These are phyloP conservation scores for Colletotrichum acutatum DNA, from an alignment of 2,329 filamentous ascomycete species.

Conservation along the genomic window DNA sequence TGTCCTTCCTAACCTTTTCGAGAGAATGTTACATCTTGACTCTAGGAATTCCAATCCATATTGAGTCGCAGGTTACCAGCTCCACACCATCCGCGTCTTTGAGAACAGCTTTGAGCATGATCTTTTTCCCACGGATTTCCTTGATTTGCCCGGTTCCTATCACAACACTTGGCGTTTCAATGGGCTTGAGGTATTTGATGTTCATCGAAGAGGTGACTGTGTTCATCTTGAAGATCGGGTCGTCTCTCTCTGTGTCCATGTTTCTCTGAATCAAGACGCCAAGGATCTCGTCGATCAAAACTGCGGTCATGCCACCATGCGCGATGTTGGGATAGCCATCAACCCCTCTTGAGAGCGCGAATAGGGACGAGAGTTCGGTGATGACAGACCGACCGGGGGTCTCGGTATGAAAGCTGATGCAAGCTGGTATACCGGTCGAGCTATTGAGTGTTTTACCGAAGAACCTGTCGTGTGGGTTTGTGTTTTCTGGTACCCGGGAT, in stretches of 20 bases:
- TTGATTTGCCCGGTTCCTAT: constrained; percentile 46
- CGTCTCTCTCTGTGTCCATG: constrained; percentile 44
- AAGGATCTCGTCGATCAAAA: constrained; percentile 51
- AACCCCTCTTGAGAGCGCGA: constrained; percentile 47
- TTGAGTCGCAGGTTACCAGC: constrained; percentile 41
- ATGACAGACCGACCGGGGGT: constrained; percentile 39
- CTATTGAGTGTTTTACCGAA: constrained; percentile 46
- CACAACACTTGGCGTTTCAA: constrained; percentile 44
- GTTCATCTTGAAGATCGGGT: constrained; percentile 40
- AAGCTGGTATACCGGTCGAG: constrained; percentile 43
- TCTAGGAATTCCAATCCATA: constrained; percentile 27
- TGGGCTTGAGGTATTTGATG: constrained; percentile 47
- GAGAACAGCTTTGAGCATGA: constrained; percentile 43
- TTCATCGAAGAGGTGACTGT: constrained; percentile 49
- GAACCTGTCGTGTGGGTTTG: constrained; percentile 46
- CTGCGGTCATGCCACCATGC: constrained; percentile 49
- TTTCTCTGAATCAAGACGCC: constrained; percentile 51
- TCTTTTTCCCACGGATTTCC: constrained; percentile 47
- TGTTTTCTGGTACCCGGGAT: constrained; percentile 44
- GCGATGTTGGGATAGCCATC: constrained; percentile 46
- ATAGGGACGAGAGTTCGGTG: constrained; percentile 43
- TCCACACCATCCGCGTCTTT: constrained; percentile 43
- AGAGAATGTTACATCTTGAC: constrained; percentile 10
- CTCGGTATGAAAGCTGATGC: constrained; percentile 47
- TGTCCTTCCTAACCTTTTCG: not conserved